Conservation (phyloP, 1,139 yeast genomes). For the Debaryomyces sp. region DNA sequence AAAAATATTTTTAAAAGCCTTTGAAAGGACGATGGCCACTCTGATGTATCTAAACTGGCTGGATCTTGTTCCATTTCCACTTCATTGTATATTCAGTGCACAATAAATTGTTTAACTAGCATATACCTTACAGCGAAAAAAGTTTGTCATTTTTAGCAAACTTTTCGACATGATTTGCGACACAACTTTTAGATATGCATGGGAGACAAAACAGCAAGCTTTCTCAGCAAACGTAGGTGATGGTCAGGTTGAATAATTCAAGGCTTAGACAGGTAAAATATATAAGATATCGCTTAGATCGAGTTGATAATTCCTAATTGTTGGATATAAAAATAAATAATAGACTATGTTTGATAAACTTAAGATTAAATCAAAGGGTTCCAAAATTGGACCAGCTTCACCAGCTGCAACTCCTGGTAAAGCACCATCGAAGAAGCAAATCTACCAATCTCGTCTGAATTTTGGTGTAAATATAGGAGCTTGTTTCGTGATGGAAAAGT, state of each 20-base stretch:
- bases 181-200: neutral
- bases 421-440: slow-evolving; percentile 50
- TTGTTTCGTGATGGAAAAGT: slow-evolving; percentile 77
- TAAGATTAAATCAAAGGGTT: slow-evolving; percentile 41
- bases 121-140: neutral
- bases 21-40: slow-evolving; percentile 16
- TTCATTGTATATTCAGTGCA: neutral
- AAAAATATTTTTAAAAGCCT: slow-evolving; percentile 26
- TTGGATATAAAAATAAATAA: neutral
- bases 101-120: neutral
- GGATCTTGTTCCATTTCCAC: neutral
- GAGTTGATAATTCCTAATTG: neutral
- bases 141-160: neutral
- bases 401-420: slow-evolving; percentile 34
- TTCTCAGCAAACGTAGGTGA: slow-evolving; percentile 1
- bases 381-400: slow-evolving; percentile 28
- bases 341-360: slow-evolving; percentile 40
- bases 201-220: slow-evolving; percentile 1
- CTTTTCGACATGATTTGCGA: slow-evolving; percentile 5
- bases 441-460: slow-evolving; percentile 68
- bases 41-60: neutral
- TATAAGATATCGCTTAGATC: neutral
- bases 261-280: slow-evolving; percentile 1
- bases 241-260: neutral
- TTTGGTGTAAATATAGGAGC: slow-evolving; percentile 90